These are phyloP conservation scores for Akanthomyces dipterigenus DNA, from an alignment of 2,329 filamentous ascomycete species.

Conservation along the genomic window DNA sequence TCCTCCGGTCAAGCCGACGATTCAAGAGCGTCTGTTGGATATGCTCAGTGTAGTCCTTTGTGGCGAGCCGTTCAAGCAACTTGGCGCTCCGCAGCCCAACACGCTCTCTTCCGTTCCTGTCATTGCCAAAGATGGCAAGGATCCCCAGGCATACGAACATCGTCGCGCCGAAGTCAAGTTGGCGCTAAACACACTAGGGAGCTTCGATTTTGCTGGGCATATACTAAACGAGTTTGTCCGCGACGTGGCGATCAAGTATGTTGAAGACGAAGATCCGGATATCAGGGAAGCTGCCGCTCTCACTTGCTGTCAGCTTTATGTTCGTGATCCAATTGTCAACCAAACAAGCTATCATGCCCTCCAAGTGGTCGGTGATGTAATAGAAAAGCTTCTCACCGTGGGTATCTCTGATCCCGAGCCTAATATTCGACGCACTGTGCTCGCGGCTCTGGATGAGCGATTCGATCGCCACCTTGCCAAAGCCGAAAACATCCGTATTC, in stretches of 20 bases:
- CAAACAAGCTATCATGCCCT: conserved; percentile 96
- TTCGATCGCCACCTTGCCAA: conserved; percentile 97
- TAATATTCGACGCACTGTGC: conserved; percentile 80
- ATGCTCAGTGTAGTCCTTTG: conserved; percentile 93
- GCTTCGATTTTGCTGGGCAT: conserved; percentile 90
- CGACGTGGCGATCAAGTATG: conserved; percentile 95
- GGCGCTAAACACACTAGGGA: conserved; percentile 90
- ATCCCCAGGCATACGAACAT: conserved; percentile 72
- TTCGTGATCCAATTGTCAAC: conserved; percentile 93
- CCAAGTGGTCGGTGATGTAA: conserved; percentile 94
- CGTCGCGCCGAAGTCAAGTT: conserved; percentile 84
- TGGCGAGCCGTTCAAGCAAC: conserved; percentile 82
- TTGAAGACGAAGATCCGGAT: conserved; percentile 89
- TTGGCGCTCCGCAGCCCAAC: conserved; percentile 81
- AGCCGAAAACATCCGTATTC: conserved; percentile 90
- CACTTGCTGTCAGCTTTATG: conserved; percentile 96
- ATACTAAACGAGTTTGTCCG: conserved; percentile 97
- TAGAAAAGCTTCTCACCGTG: conserved; percentile 91
- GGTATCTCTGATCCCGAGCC: conserved; percentile 88
- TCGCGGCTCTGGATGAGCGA: conserved; percentile 81
- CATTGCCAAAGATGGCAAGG: conserved; percentile 80
- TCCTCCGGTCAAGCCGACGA: conserved; percentile 83
- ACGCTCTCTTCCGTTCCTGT: conserved; percentile 75
- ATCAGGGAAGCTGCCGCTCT: conserved; percentile 91
- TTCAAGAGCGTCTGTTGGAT: conserved; percentile 88